Evolutionary conservation across 805 yeast genomes (phyloP).

Genomic region (Hanseniaspora thailandica): DNA sequence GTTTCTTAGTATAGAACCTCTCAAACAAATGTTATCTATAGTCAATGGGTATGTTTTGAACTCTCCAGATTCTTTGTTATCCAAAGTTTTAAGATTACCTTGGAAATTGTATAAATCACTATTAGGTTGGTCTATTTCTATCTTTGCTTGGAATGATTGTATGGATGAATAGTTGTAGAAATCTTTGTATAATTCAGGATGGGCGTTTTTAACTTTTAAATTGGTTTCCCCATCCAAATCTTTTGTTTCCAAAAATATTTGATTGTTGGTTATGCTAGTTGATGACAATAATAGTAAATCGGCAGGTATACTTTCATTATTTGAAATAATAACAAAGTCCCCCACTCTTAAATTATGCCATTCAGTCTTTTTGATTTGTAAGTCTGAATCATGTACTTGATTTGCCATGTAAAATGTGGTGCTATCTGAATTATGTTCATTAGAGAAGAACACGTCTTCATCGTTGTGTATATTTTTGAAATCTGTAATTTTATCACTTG

Average conservation of each 20-base stretch:
- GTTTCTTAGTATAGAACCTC: slow-evolving; percentile 84
- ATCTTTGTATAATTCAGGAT: slow-evolving; percentile 44
- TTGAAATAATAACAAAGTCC: slow-evolving; percentile 57
- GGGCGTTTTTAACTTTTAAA: slow-evolving; percentile 62
- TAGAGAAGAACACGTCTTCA: not conserved
- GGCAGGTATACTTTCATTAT: slow-evolving; percentile 91
- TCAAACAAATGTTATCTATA: slow-evolving; percentile 70
- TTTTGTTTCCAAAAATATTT: slow-evolving; percentile 82
- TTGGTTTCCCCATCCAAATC: slow-evolving; percentile 97
- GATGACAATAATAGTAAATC: slow-evolving; percentile 67
- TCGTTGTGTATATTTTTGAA: not conserved
- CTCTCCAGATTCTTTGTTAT: slow-evolving; percentile 28
- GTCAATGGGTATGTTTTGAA: slow-evolving; percentile 48
- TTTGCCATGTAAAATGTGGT: not conserved
- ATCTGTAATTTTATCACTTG: not conserved
- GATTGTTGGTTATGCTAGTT: slow-evolving; percentile 42
- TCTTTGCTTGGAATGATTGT: slow-evolving; percentile 38
- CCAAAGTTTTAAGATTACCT: slow-evolving; percentile 45
- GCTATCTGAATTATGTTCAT: not conserved
- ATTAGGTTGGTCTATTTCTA: slow-evolving; percentile 84
- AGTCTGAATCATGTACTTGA: not conserved
- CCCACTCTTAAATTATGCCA: slow-evolving; percentile 89
- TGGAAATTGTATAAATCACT: slow-evolving; percentile 82
- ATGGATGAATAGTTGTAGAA: slow-evolving; percentile 42
- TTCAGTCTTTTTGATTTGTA: slow-evolving; percentile 19